Evolutionary conservation across 768 basidiomycete genomes (phyloP), one percentile per base, ranked within the genome.

Genomic region (Calocybe cyanea): DNA sequence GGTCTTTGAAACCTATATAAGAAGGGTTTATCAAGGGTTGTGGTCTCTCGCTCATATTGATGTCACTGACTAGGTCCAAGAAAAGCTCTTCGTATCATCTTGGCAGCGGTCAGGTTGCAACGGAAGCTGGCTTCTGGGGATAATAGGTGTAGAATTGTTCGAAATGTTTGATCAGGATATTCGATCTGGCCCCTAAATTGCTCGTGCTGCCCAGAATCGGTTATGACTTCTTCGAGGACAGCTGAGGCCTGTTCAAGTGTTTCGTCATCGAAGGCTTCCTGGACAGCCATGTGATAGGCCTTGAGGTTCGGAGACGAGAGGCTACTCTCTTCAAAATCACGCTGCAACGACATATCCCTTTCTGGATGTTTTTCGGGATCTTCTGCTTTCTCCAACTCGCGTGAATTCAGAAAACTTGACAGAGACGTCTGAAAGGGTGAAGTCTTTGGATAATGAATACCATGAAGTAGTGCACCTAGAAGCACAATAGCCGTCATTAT

Each of bases 241-340:
- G 48, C 48, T 19, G 43, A 44, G 9, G 52, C 48, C 21, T 50
- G 52, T 20, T 49, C 49, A 15, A 53, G 30, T 11, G 41, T 42
- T 11, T 50, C 49, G 32, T 53, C 52, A 21, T 53, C 52, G 28
- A 46, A 49, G 15, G 43, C 45, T 18, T 50, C 48, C 36, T 53
- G 52, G 11, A 53, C 13, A 13, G 41, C 43, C 20, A 33, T 32
- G 32, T 53, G 52, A 41, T 50, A 50, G 8, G 43, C 52, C 13
- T 49, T 38, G 24, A 41, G 42, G 34, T 49, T 48, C 19, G 34
- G 28, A 34, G 2, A 20, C 21, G 34, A 48, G 20, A 52, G 38
- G 10, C 17, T 21, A 7, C 19, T 17, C 19, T 41, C 46, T 15
- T 33, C 39, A 21, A 21, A 13, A 23, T 2, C 6, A 38, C 23